Percentiles rank a stretch among this genome's conserved stretches.
These are phyloP conservation scores for Dorcoceras hygrometricum DNA, from an alignment of 257 asterid genomes.

Conservation along the genomic window DNA sequence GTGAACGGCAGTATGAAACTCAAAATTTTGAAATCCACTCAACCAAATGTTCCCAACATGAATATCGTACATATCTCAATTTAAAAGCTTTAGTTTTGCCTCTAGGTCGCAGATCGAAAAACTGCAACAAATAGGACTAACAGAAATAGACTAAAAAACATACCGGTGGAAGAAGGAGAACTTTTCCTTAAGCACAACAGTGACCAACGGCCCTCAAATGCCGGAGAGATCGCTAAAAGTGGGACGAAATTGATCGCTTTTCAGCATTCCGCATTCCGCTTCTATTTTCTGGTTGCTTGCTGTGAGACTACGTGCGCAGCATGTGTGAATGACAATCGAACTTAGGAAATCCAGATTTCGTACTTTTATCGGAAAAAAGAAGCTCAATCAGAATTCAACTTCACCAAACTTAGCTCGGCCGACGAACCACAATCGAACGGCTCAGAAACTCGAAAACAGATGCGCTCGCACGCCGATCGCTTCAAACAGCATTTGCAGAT, in stretches of 20 bases:
- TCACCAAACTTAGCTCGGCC: slow-evolving; percentile 33
- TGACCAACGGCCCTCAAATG: background rate
- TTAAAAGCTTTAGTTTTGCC: background rate
- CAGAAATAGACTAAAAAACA: background rate
- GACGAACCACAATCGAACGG: slow-evolving; percentile 25
- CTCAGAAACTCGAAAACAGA: slow-evolving; percentile 11
- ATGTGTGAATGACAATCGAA: background rate
- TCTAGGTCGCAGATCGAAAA: background rate
- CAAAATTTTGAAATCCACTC: background rate
- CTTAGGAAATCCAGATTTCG: background rate
- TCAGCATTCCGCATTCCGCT: no score
- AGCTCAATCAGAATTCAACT: slow-evolving; percentile 5
- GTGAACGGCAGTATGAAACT: background rate
- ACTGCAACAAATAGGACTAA: background rate
- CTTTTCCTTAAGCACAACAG: background rate
- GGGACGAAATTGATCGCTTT: background rate
- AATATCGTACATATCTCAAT: no score
- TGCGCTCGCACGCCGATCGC: slow-evolving; percentile 23
- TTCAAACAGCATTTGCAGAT: slow-evolving; percentile 31
- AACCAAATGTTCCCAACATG: background rate
- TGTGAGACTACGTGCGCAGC: background rate
- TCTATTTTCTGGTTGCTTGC: background rate
- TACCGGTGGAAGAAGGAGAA: background rate
- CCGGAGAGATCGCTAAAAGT: background rate
- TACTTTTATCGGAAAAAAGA: slow-evolving; percentile 9